Percentiles rank a stretch among this genome's conserved stretches.
phyloP scores from a whole-genome alignment of 225 moss, liverwort and hornwort species.

The Physcomitrium patens region DNA sequence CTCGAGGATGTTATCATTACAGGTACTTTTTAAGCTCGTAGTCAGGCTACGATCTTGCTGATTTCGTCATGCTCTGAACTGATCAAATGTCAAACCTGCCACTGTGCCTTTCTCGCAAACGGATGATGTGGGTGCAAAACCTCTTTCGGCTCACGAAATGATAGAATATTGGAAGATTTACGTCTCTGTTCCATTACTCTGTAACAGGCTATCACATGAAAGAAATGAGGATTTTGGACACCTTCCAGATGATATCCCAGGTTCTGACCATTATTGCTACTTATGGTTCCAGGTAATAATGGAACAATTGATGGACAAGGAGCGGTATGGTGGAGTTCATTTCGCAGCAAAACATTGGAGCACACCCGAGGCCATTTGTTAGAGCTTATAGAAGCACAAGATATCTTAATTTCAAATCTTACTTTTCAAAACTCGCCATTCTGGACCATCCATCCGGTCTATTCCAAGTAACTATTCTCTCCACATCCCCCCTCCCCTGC shows the following conservation, averaged over 20 bases:
- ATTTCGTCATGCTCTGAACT: background rate
- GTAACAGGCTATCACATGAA: background rate
- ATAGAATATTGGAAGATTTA: background rate
- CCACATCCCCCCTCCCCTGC: background rate
- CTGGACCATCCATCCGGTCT: conserved; percentile 89
- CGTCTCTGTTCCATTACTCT: background rate
- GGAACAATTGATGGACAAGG: conserved; percentile 93
- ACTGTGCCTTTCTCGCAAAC: background rate
- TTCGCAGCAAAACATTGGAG: conserved; percentile 47
- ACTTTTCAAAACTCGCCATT: conserved; percentile 88
- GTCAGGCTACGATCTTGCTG: background rate
- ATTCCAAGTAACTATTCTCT: conserved; percentile 74
- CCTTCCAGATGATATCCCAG: background rate
- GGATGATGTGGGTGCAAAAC: background rate
- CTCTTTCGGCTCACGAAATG: background rate
- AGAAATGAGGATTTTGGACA: background rate
- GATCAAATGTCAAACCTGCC: background rate
- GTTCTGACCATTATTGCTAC: conserved; percentile 2
- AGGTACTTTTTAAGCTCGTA: conserved; percentile 36
- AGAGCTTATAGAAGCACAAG: conserved; percentile 56
- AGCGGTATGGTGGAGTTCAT: conserved; percentile 74
- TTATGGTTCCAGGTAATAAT: conserved; percentile 63
- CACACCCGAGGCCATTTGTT: conserved; percentile 80
- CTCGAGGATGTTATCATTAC: conserved; percentile 82
- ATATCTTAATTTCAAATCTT: conserved; percentile 71